Evolutionary conservation across 768 basidiomycete genomes (phyloP), one percentile per base, ranked within the genome.

Genomic region (Leucosporidium yakuticum): DNA sequence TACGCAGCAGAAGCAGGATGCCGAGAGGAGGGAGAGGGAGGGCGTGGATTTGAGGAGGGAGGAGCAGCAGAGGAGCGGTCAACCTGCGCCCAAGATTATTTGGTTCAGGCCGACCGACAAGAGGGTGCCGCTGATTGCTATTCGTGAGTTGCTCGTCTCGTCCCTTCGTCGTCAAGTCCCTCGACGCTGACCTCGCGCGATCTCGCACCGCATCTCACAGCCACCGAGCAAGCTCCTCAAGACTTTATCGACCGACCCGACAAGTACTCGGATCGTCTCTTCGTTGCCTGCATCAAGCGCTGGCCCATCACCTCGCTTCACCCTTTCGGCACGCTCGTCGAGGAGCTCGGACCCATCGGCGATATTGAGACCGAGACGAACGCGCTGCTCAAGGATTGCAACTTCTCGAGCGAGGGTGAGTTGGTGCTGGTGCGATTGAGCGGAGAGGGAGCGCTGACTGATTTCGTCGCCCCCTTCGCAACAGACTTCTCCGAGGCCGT

Each of bases 51-150:
- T 75, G 7, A 64, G 72, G 21, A 88, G 96, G 61, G 96, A 96
- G 78, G 96, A 94, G 55, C 92, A 94, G 77, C 86, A 86, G 60
- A 48, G 74, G 14, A 64, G 72, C n/a, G 69, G 62, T 21, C 84
- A 88, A 74, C 87, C 88, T 78, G 87, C 94, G 50, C 95, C 95
- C 70, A 98, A 97, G 83, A 99, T 99, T 72, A 94, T 99, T 56
- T 99, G 96, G 96, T 98, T 99, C 84, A 95, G 97, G 81, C 96
- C 96, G 6, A 97, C 95, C 32, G 94, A 97, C 82, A 99, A 99
- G 79, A 90, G 96, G 65, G 96, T 99, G 1, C 96, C 96, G 54
- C 84, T 98, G 51, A 97, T 99, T 76, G 96, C 96, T 64, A 99
- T 99, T 70, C 95, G 94, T 12, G 49, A 53, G 64, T 49, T 44